Evolutionary conservation across 2,329 filamentous ascomycete species (phyloP).

Genomic region (Davidsoniella eucalypti): DNA sequence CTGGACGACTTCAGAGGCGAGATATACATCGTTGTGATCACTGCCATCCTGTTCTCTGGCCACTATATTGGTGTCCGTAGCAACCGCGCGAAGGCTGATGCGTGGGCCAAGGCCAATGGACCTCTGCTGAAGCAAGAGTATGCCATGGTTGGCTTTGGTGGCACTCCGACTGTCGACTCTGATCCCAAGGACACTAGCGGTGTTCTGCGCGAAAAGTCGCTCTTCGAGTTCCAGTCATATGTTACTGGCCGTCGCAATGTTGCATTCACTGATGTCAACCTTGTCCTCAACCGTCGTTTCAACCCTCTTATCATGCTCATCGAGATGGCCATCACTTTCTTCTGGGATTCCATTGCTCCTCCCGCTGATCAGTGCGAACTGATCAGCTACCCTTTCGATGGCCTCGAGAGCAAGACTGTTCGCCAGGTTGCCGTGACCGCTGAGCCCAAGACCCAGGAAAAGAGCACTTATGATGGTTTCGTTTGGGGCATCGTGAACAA

Average conservation of each 20-base stretch:
- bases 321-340: conserved; percentile 55
- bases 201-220: conserved; percentile 68
- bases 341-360: conserved; percentile 58
- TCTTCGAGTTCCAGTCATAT: conserved; percentile 76
- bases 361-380: conserved; percentile 63
- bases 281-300: conserved; percentile 70
- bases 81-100: conserved; percentile 65
- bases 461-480: conserved; percentile 70
- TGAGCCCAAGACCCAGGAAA: conserved; percentile 37
- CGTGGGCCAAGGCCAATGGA: conserved; percentile 64
- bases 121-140: conserved; percentile 65
- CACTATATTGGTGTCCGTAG: conserved; percentile 66
- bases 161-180: conserved; percentile 30
- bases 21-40: conserved; percentile 60
- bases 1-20: conserved; percentile 76
- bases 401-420: conserved; percentile 67
- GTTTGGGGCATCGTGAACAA: conserved; percentile 96
- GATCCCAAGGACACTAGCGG: conserved; percentile 23
- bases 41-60: conserved; percentile 57
- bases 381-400: conserved; percentile 76
- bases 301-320: conserved; percentile 50
- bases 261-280: conserved; percentile 73
- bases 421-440: conserved; percentile 44
- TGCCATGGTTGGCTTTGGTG: conserved; percentile 66
- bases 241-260: conserved; percentile 84